A percentile compares a stretch with the other conserved stretches of the same genome.
phyloP scores from a whole-genome alignment of 495 filamentous ascomycete genomes.

The Penicillium verhagenii region DNA sequence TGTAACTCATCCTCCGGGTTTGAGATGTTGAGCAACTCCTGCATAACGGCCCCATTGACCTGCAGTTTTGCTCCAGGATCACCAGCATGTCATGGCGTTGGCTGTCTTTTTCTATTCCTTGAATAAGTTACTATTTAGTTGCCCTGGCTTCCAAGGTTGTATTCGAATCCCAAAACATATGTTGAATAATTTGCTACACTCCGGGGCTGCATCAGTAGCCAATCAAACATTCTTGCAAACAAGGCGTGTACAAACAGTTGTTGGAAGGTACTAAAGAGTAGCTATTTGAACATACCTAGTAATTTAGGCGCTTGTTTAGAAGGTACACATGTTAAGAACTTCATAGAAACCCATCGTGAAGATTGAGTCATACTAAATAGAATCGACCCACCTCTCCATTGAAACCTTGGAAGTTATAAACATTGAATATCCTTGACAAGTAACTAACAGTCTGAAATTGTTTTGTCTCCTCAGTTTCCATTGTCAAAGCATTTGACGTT shows the following conservation, averaged over 20 bases:
- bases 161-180: slow-evolving; percentile 9
- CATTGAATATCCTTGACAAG: too few species aligned
- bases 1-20: background rate
- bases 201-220: background rate
- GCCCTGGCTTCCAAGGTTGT: slow-evolving; percentile 11
- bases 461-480: background rate
- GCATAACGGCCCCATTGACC: background rate
- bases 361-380: background rate
- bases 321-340: too few species aligned
- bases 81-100: slow-evolving; percentile 33
- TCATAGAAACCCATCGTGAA: too few species aligned
- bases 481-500: background rate
- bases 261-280: too few species aligned
- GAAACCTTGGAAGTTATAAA: background rate
- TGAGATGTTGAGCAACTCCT: background rate
- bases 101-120: slow-evolving; percentile 6
- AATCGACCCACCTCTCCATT: background rate
- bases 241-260: too few species aligned
- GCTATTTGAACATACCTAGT: too few species aligned
- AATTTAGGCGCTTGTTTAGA: too few species aligned
- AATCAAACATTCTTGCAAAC: too few species aligned
- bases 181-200: slow-evolving; percentile 7
- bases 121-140: slow-evolving; percentile 13
- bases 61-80: slow-evolving; percentile 7
- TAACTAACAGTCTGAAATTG: background rate